phyloP scores from a whole-genome alignment of 2,329 filamentous ascomycete species.

The Talaromyces sp. region DNA sequence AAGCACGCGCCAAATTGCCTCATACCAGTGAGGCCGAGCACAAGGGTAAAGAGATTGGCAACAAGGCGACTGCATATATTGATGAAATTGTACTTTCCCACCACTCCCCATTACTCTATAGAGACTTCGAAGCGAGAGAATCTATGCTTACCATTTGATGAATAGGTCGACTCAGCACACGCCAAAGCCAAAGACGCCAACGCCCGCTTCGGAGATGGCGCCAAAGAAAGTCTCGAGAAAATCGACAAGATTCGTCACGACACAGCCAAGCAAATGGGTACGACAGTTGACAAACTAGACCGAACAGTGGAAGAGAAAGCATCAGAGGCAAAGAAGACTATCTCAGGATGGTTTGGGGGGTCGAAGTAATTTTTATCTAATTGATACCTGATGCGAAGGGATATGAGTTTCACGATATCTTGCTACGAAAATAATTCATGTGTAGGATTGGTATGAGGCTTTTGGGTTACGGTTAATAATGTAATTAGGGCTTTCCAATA shows the following conservation, averaged over 20 bases:
- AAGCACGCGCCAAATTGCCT: slow-evolving; percentile 66
- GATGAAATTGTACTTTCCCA: slow-evolving; percentile 62
- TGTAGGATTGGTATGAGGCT: not conserved
- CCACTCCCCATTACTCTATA: not conserved
- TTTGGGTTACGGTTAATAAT: not conserved
- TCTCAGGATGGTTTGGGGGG: slow-evolving; percentile 80
- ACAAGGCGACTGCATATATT: slow-evolving; percentile 63
- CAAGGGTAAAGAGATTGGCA: slow-evolving; percentile 58
- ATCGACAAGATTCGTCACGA: slow-evolving; percentile 66
- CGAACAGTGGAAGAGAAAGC: slow-evolving; percentile 75
- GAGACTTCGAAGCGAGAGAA: no score
- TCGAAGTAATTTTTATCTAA: slow-evolving; percentile 1
- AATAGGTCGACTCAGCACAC: slow-evolving; percentile 47
- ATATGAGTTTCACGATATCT: not conserved
- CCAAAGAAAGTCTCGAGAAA: slow-evolving; percentile 58
- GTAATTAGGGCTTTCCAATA: not conserved
- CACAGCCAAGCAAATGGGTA: slow-evolving; percentile 52
- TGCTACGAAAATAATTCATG: not conserved
- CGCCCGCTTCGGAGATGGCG: slow-evolving; percentile 60
- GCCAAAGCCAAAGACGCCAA: slow-evolving; percentile 59
- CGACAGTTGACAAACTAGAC: slow-evolving; percentile 72
- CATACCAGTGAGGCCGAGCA: slow-evolving; percentile 58
- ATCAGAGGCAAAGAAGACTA: slow-evolving; percentile 76
- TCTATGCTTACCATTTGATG: slow-evolving; percentile 17
- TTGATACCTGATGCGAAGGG: not conserved